Evolutionary conservation across 116 monocot genomes (phyloP), one percentile per base, ranked within the genome.

Genomic region (Cymodocea nodosa): DNA sequence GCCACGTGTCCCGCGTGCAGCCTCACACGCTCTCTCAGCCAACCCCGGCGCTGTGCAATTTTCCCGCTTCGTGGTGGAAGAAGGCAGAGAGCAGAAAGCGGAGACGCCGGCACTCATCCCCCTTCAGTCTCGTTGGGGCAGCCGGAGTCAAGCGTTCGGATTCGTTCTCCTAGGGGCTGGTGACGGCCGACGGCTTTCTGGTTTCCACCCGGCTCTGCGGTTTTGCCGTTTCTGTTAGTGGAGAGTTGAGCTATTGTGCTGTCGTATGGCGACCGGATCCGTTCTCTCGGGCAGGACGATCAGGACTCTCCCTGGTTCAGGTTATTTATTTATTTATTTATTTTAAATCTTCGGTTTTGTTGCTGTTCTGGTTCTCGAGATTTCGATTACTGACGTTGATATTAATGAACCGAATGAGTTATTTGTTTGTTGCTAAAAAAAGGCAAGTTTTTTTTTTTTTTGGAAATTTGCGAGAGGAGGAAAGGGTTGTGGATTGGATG

Each of bases 261-360:
- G 44, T 8, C 6, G 9, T 8, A 74, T 74, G 70, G 70, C 70
- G 13, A 58, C 60, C 10, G 74, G 70, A 70, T 70, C 65, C 50
- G 51, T 70, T 48, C 23, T 74, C 4, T 70, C 70, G 36, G 44
- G 73, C 59, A 74, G 74, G 37, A 54, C 35, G 9, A 59, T 69
- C 37, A 64, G 74, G 1, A 66, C 53, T 51, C 50, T 65, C 13
- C 63, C 65, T 44, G 57, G 24, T 2, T 59, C 78, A 73, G 74
- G 78, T 78, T 0, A 15, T 53, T 44, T 10, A 9, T 52, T 48
- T n/a, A n/a, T 35, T 18, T 39, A 35, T 2, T 0, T 40, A 2
- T 70, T 59, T 18, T 13, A 11, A 12, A 18, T 16, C 9, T 54
- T 51, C 1, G 3, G 14, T 6, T 37, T 23, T 36, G 52, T 5